These are phyloP conservation scores for Malbranchea cinnamomea DNA, from an alignment of 2,329 filamentous ascomycete species.

Conservation along the genomic window DNA sequence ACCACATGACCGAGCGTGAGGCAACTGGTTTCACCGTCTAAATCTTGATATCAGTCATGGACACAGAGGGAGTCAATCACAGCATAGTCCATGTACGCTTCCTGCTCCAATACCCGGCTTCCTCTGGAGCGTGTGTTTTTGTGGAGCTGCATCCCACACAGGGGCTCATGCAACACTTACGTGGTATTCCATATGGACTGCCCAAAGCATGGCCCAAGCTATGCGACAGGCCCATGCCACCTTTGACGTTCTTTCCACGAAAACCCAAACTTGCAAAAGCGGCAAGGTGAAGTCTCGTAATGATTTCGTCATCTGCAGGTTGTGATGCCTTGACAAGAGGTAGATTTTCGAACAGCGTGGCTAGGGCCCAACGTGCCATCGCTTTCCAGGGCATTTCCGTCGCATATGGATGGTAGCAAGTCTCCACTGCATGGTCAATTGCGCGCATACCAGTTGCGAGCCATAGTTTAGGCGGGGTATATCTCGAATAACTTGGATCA, in stretches of 20 bases:
- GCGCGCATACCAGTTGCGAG: conserved; percentile 38
- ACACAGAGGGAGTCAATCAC: too few relatives aligned
- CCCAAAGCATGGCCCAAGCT: conserved; percentile 38
- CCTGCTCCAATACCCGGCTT: too few relatives aligned
- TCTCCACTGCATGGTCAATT: conserved; percentile 41
- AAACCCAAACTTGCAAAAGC: conserved; percentile 37
- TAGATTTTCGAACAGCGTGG: conserved; percentile 33
- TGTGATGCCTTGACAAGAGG: conserved; percentile 28
- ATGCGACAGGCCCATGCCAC: conserved; percentile 35
- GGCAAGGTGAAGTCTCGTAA: conserved; percentile 38
- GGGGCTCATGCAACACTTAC: neutral
- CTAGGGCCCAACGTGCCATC: conserved; percentile 31
- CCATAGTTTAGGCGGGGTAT: conserved; percentile 37
- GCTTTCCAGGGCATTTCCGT: conserved; percentile 37
- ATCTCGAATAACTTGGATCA: conserved; percentile 34
- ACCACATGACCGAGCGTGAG: conserved; percentile 4
- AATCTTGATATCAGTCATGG: too few relatives aligned
- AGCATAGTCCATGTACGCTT: too few relatives aligned
- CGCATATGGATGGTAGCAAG: conserved; percentile 37
- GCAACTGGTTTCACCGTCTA: conserved; percentile 5
- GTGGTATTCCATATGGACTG: conserved; percentile 35
- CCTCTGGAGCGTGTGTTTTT: too few relatives aligned
- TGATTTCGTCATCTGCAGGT: conserved; percentile 31
- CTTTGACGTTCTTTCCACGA: conserved; percentile 35
- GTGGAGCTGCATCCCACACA: too few relatives aligned